Base-by-base conservation (phyloP, 164 flowering plant genomes). In the Nymphaea thermarum region DNA sequence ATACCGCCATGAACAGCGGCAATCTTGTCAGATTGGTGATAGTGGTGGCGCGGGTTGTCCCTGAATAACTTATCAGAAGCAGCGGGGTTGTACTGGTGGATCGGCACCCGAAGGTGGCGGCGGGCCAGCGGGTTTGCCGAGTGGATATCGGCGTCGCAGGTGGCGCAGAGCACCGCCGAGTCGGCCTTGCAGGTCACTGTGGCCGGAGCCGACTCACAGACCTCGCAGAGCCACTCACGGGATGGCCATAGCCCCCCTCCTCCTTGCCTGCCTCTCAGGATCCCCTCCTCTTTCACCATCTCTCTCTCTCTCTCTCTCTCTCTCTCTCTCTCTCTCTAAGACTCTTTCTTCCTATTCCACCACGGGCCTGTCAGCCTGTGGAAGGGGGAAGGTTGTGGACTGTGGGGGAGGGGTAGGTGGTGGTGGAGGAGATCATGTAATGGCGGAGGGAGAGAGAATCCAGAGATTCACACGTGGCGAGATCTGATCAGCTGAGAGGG, bases 161-260 rank as follows among this genome's bases (percentile, higher is more conserved):
- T 51, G 60, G 81, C 63, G 69, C 98, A 93, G 15, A 93, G 90
- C 2, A 90, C 79, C 0, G 96, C 97, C 0, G 92, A 89, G 53
- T 90, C 96, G 2, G 97, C 98, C 73, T 89, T 89, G 83, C 98
- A 93, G 44, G 84, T 65, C 64, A 90, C 77, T 2, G 92, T 86
- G 3, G 98, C 93, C 0, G 98, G 96, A 0, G 86, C 84, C 0
- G 78, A 67, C 78, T 91, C 89, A 64, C 98, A 93, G 3, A 88
- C 82, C 71, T 87, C 90, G 74, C 97, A 90, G 42, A 90, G 84
- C 80, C 78, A 78, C 3, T 87, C 93, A 0, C 91, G 89, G 36
- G 36, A 25, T 1, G 36, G 36, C 36, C 36, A 25, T 25, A 25
- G 36, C 36, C 36, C 36, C 36, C 36, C 36, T 25, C 36, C 36